These are phyloP conservation scores for Rhodotorula kratochvilovae DNA, from an alignment of 768 basidiomycete genomes.

Conservation along the genomic window DNA sequence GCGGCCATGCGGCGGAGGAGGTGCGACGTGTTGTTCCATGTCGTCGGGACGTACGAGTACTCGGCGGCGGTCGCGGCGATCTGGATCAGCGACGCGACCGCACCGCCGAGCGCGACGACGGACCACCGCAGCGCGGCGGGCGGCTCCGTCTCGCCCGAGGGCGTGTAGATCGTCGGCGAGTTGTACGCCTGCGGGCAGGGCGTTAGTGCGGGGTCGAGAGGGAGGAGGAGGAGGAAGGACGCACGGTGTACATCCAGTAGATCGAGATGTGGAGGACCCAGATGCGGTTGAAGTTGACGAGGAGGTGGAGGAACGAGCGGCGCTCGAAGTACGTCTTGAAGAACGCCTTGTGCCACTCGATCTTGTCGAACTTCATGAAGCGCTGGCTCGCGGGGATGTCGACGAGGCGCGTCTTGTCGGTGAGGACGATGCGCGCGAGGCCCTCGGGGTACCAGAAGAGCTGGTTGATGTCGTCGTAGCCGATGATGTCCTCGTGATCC, in stretches of 20 bases:
- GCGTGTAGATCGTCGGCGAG: conserved; percentile 73
- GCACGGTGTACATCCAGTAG: conserved; percentile 84
- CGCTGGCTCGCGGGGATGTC: conserved; percentile 85
- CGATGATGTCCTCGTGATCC: conserved; percentile 91
- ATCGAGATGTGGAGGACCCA: conserved; percentile 96
- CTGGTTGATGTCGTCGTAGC: conserved; percentile 98
- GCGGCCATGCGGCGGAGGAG: conserved; percentile 86
- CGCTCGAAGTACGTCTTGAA: conserved; percentile 99
- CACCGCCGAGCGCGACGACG: conserved; percentile 87
- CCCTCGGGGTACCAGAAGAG: conserved; percentile 99
- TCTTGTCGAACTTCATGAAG: conserved; percentile 93
- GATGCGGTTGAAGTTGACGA: conserved; percentile 99
- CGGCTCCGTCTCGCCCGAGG: conserved; percentile 52
- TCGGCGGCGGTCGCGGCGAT: conserved; percentile 87
- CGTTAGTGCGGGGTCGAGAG: neutral
- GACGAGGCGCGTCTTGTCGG: conserved; percentile 86
- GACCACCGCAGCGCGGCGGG: conserved; percentile 84
- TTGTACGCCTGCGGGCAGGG: conserved; percentile 61
- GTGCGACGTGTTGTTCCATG: conserved; percentile 98
- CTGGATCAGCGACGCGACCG: conserved; percentile 94
- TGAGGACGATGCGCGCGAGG: conserved; percentile 81
- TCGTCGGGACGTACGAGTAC: conserved; percentile 95
- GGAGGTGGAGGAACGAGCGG: conserved; percentile 88
- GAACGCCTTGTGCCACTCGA: conserved; percentile 94
- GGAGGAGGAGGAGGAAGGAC: neutral